Conservation (phyloP, 768 basidiomycete species). For the Cystobasidium onofrii region DNA sequence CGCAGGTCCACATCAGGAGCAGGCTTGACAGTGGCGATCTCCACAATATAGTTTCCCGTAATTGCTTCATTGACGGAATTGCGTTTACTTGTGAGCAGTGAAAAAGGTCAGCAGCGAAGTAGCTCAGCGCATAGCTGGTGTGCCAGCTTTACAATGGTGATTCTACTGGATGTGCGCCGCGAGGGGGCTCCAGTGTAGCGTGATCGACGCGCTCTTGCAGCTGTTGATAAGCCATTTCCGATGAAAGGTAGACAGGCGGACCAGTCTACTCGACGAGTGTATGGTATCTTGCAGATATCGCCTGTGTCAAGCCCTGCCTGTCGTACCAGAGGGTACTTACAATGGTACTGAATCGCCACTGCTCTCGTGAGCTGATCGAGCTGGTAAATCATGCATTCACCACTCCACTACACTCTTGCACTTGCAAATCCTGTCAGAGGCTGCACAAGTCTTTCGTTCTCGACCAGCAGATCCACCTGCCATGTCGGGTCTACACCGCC, state of each 20-base stretch:
- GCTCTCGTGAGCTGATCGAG: background rate
- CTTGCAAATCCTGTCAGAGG: background rate
- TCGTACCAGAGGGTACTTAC: background rate
- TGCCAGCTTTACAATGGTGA: constrained; percentile 2
- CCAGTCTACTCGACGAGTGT: background rate
- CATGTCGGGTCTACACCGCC: background rate
- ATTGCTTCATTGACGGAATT: background rate
- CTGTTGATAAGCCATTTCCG: background rate
- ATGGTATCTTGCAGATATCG: background rate
- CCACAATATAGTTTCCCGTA: constrained; percentile 10
- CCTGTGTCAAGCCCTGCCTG: background rate
- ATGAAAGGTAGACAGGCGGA: too few relatives aligned
- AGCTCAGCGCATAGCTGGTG: background rate
- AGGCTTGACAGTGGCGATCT: background rate
- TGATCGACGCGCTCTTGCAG: background rate
- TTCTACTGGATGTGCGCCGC: constrained; percentile 5
- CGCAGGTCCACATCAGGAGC: background rate
- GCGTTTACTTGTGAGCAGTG: background rate
- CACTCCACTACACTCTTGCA: background rate
- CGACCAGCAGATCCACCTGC: background rate
- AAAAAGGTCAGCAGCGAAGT: background rate
- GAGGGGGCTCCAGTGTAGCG: background rate
- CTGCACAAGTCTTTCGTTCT: too few relatives aligned
- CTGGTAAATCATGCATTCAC: background rate
- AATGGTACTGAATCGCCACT: background rate